Percentiles rank a stretch among this genome's conserved stretches.
Evolutionary conservation across 116 monocot species (phyloP).

Genomic region (Papilionanthe hybrid): DNA sequence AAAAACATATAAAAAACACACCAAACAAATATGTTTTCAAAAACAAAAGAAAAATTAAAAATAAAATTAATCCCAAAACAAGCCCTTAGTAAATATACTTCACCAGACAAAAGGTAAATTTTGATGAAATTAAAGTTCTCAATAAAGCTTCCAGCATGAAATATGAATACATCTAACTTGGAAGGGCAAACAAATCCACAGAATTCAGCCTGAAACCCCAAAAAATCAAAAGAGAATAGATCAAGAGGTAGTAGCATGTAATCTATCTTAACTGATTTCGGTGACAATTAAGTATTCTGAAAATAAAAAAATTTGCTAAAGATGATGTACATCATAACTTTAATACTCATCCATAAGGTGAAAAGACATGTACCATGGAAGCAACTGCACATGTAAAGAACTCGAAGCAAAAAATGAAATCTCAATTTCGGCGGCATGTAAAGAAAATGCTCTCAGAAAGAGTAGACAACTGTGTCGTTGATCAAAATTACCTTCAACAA

Average conservation of each 20-base stretch:
- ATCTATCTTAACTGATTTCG: background rate
- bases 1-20: too few relatives aligned
- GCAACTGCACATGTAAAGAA: background rate
- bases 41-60: too few relatives aligned
- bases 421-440: background rate
- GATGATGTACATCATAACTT: background rate
- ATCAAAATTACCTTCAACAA: constrained; percentile 61
- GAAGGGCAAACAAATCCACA: background rate
- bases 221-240: too few relatives aligned
- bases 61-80: too few relatives aligned
- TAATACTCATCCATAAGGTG: background rate
- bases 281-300: background rate
- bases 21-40: too few relatives aligned
- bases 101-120: background rate
- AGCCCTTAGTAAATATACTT: background rate
- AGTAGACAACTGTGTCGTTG: background rate
- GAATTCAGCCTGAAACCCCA: too few relatives aligned
- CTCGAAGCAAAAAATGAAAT: background rate
- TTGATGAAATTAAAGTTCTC: background rate
- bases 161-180: background rate
- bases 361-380: background rate
- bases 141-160: background rate
- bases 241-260: background rate
- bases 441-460: background rate
- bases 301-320: background rate